phyloP scores from a whole-genome alignment of 169 alveolate genomes.

The Plasmodium gallinaceum region DNA sequence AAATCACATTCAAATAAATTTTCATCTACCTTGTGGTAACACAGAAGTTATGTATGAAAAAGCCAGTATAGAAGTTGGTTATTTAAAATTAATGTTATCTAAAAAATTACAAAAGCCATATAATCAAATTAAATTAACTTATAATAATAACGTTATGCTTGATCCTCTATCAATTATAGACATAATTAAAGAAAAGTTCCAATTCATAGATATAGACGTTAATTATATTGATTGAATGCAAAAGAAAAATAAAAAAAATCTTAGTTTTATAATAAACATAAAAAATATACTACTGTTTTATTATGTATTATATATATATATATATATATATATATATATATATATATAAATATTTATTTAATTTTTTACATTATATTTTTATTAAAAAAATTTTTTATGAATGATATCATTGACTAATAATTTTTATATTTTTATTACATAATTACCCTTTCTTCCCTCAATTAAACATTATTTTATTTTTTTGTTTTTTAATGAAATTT shows the following conservation, averaged over 20 bases:
- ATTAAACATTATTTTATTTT: too few species aligned
- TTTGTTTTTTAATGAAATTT: too few species aligned
- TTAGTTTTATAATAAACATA: neutral
- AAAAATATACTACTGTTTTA: neutral
- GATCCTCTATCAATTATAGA: conserved; percentile 47
- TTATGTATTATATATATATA: neutral
- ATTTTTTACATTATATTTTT: too few species aligned
- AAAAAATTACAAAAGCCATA: conserved; percentile 18
- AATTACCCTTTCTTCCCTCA: too few species aligned
- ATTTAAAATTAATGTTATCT: conserved; percentile 28
- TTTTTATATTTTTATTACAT: too few species aligned
- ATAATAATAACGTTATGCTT: conserved; percentile 45
- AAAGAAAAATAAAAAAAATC: neutral
- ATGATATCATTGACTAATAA: too few species aligned
- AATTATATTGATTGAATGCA: neutral
- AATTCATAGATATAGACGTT: conserved; percentile 22
- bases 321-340: neutral
- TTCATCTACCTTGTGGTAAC: conserved; percentile 33
- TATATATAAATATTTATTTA: neutral
- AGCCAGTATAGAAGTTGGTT: conserved; percentile 45
- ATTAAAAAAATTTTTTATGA: too few species aligned
- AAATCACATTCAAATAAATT: conserved; percentile 20
- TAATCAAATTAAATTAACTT: conserved; percentile 41
- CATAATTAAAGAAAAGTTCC: conserved; percentile 7
- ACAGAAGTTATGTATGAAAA: conserved; percentile 10